phyloP scores from a whole-genome alignment of 306 rosid genomes.

The Parietaria judaica region DNA sequence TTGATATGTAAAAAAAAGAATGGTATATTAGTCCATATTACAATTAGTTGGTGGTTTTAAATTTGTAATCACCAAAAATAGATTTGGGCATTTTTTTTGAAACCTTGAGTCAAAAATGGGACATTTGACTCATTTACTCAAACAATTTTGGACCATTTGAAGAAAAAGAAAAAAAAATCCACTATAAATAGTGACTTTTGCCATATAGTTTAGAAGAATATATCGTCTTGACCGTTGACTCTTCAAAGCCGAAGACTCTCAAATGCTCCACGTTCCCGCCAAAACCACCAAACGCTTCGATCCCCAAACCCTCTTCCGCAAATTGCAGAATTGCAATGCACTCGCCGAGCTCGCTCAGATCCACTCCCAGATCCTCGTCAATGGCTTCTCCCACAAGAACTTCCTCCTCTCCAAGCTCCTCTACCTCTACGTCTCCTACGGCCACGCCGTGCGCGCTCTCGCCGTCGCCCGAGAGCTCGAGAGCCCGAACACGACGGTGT shows the following conservation, averaged over 20 bases:
- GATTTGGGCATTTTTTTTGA: too few relatives aligned
- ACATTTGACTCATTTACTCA: too few relatives aligned
- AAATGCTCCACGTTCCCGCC: conserved; percentile 31
- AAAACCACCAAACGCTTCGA: conserved; percentile 16
- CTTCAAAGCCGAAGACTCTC: not conserved
- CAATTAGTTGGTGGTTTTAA: too few relatives aligned
- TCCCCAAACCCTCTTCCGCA: conserved; percentile 26
- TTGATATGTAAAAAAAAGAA: too few relatives aligned
- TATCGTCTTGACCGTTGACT: too few relatives aligned
- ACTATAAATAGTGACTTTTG: too few relatives aligned
- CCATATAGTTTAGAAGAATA: too few relatives aligned
- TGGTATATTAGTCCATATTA: too few relatives aligned
- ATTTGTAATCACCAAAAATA: too few relatives aligned
- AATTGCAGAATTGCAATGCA: conserved; percentile 31
- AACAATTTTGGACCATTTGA: too few relatives aligned
- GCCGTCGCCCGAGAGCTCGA: conserved; percentile 22
- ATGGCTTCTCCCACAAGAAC: conserved; percentile 44
- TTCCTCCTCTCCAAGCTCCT: conserved; percentile 42
- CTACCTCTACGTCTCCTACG: conserved; percentile 37
- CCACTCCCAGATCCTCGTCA: conserved; percentile 43
- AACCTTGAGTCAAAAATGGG: too few relatives aligned
- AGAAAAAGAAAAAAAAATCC: too few relatives aligned
- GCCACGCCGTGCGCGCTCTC: conserved; percentile 25
- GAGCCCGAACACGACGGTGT: conserved; percentile 41
- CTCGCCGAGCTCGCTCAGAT: conserved; percentile 34